phyloP scores from a whole-genome alignment of 176 grass and related monocot species.

The Juncus inflexus region DNA sequence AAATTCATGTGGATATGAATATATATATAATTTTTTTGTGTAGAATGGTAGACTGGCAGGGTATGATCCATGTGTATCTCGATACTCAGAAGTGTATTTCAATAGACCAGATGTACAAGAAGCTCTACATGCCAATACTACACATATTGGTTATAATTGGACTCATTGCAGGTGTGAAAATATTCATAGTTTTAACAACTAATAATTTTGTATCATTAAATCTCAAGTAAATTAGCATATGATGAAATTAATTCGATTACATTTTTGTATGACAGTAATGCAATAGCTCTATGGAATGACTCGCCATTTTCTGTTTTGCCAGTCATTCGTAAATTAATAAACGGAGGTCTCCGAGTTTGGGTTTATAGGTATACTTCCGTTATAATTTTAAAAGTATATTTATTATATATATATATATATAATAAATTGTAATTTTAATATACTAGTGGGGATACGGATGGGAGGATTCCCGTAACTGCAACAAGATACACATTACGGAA shows the following conservation, averaged over 20 bases:
- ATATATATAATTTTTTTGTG: conserved; percentile 22
- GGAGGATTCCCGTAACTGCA: conserved; percentile 69
- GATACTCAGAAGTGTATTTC: conserved; percentile 59
- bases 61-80: conserved; percentile 59
- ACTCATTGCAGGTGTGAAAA: conserved; percentile 70
- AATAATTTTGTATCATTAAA: too few species aligned
- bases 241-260: background rate
- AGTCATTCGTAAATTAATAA: conserved; percentile 58
- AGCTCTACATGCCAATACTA: conserved; percentile 85
- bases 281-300: conserved; percentile 46
- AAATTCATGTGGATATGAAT: background rate
- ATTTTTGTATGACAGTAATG: conserved; percentile 29
- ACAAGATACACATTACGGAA: conserved; percentile 79
- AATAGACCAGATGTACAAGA: conserved; percentile 84
- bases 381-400: background rate
- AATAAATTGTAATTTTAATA: background rate
- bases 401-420: background rate
- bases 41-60: conserved; percentile 60
- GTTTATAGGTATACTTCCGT: conserved; percentile 18
- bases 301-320: conserved; percentile 44
- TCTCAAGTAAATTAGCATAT: too few species aligned
- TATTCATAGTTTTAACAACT: too few species aligned
- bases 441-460: conserved; percentile 66
- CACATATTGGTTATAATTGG: conserved; percentile 73
- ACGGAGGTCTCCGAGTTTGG: conserved; percentile 34